A percentile compares a stretch with the other conserved stretches of the same genome.
Conservation (phyloP, 257 asterid genomes). For the Penstemon barbatus region DNA sequence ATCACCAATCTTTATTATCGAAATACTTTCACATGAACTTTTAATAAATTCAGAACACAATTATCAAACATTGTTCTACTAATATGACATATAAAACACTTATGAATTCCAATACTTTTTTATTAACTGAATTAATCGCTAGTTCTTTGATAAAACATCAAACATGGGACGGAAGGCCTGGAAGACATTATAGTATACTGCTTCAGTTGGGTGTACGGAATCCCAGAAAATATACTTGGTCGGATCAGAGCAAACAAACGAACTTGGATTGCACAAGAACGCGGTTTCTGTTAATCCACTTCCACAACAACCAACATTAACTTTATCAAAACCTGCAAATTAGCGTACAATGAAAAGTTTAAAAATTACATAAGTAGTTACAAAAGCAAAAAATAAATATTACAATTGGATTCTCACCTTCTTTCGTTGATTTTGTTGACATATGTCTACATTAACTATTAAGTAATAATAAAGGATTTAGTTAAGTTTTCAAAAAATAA, state of each 20-base stretch:
- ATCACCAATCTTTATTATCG: too few relatives aligned
- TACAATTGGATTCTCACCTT: too few relatives aligned
- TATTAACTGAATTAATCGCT: not conserved
- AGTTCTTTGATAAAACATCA: conserved; percentile 26
- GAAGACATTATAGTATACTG: conserved; percentile 44
- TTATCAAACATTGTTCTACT: too few relatives aligned
- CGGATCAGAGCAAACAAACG: conserved; percentile 44
- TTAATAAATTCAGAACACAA: too few relatives aligned
- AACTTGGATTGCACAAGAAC: conserved; percentile 43
- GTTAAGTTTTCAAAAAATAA: too few relatives aligned
- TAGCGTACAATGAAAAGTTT: not conserved
- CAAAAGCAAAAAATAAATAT: too few relatives aligned
- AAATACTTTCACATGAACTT: too few relatives aligned
- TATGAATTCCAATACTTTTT: not conserved
- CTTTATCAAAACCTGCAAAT: conserved; percentile 48
- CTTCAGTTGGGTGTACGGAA: conserved; percentile 62
- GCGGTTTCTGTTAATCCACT: conserved; percentile 51
- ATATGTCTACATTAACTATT: too few relatives aligned
- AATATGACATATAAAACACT: too few relatives aligned
- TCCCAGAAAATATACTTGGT: conserved; percentile 68
- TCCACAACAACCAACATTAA: conserved; percentile 65
- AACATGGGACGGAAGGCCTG: conserved; percentile 31
- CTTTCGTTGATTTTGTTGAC: too few relatives aligned
- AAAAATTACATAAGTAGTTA: too few relatives aligned
- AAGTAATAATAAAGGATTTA: too few relatives aligned